phyloP scores from a whole-genome alignment of 768 basidiomycete species.

The Epithele typhae region DNA sequence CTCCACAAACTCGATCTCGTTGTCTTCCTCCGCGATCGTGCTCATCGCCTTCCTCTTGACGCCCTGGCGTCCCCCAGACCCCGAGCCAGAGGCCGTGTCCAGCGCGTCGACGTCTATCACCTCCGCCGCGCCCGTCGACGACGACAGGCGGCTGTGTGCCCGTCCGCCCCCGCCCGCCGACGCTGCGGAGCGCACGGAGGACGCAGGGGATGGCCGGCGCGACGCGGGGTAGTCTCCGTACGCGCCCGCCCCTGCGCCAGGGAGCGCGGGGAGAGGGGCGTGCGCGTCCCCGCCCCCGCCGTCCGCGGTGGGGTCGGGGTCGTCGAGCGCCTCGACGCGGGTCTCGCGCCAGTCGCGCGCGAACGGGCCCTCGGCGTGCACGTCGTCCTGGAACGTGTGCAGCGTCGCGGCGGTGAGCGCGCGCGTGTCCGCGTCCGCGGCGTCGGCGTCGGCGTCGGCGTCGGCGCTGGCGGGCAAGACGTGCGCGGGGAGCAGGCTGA shows the following conservation, averaged over 20 bases:
- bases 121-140: constrained; percentile 24
- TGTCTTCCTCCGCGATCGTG: constrained; percentile 24
- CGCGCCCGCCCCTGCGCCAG: constrained; percentile 4
- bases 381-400: constrained; percentile 62
- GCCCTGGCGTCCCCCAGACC: constrained; percentile 34
- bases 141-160: constrained; percentile 29
- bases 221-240: constrained; percentile 28
- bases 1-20: constrained; percentile 26
- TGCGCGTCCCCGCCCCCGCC: constrained; percentile 19
- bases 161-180: constrained; percentile 45
- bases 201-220: constrained; percentile 43
- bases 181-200: constrained; percentile 40
- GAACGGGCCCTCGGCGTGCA: constrained; percentile 60
- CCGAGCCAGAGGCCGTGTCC: constrained; percentile 18
- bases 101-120: constrained; percentile 41
- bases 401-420: constrained; percentile 21
- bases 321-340: constrained; percentile 42
- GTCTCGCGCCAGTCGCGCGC: constrained; percentile 77
- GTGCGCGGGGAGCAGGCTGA: background rate
- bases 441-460: too few relatives aligned
- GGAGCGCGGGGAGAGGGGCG: constrained; percentile 24
- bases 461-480: constrained; percentile 21
- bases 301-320: constrained; percentile 14
- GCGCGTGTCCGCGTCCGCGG: too few relatives aligned
- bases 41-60: constrained; percentile 43